Conservation (phyloP, 768 basidiomycete species). For the Lactifluus piperatus region DNA sequence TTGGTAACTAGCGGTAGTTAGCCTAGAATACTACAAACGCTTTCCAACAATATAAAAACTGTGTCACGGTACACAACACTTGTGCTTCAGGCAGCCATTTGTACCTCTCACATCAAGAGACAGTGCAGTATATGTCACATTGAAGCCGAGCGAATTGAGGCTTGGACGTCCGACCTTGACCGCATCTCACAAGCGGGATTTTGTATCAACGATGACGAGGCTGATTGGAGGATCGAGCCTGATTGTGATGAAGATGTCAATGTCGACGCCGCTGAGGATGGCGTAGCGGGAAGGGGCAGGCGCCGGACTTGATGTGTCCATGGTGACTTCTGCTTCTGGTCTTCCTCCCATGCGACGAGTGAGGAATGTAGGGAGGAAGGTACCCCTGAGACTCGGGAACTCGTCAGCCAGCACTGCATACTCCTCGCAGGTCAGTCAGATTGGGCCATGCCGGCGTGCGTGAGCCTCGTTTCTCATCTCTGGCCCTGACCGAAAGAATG, state of each 20-base stretch:
- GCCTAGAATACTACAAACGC: too few species aligned
- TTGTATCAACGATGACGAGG: constrained; percentile 73
- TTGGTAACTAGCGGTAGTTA: too few species aligned
- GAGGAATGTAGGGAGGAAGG: constrained; percentile 35
- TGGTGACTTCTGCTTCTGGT: constrained; percentile 14
- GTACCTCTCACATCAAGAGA: too few species aligned
- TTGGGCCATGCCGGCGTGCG: constrained; percentile 71
- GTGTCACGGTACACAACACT: too few species aligned
- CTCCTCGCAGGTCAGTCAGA: constrained; percentile 66
- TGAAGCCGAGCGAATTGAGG: too few species aligned
- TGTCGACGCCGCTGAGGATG: constrained; percentile 39
- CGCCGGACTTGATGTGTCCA: constrained; percentile 22
- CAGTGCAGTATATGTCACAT: too few species aligned
- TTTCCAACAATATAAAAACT: too few species aligned
- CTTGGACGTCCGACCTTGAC: too few species aligned
- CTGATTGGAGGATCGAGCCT: constrained; percentile 77
- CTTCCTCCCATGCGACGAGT: constrained; percentile 15
- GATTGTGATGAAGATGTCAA: constrained; percentile 36
- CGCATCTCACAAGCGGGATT: too few species aligned
- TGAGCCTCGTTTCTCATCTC: constrained; percentile 21
- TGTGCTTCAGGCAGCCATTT: too few species aligned
- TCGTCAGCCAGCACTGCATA: constrained; percentile 58
- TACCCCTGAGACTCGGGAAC: constrained; percentile 45
- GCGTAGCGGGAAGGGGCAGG: constrained; percentile 12
- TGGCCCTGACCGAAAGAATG: constrained; percentile 33